These are phyloP conservation scores for Cokeromyces recurvatus DNA, from an alignment of 371 early-diverging fungal species.

Conservation along the genomic window DNA sequence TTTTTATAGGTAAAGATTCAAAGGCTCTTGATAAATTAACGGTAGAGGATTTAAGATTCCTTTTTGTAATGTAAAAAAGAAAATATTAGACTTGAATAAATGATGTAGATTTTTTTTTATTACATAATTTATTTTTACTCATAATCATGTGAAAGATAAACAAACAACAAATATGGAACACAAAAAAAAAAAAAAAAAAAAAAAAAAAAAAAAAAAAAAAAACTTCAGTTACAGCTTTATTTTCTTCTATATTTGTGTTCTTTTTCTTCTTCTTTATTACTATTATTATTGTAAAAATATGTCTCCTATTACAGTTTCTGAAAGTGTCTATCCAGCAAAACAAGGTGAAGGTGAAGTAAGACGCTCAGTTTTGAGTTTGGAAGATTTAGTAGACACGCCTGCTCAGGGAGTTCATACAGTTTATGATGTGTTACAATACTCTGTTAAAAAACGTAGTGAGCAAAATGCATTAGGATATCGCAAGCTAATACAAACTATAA, in stretches of 20 bases:
- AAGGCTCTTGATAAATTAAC: slow-evolving; percentile 64
- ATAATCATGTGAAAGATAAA: too few species aligned
- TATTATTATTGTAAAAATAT: slow-evolving; percentile 15
- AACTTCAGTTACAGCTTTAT: too few species aligned
- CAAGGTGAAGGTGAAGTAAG: slow-evolving; percentile 43
- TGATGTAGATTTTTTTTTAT: too few species aligned
- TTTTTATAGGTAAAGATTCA: slow-evolving; percentile 8
- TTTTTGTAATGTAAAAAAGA: slow-evolving; percentile 75
- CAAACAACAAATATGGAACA: not conserved
- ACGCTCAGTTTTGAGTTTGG: slow-evolving; percentile 12
- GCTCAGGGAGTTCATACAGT: slow-evolving; percentile 53
- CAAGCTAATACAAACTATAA: slow-evolving; percentile 51
- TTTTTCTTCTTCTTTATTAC: not conserved
- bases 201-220: not conserved
- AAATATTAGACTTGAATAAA: too few species aligned
- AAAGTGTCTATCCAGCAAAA: slow-evolving; percentile 38
- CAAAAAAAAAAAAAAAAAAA: slow-evolving; percentile 1
- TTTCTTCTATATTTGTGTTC: slow-evolving; percentile 3
- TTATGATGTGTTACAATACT: slow-evolving; percentile 59
- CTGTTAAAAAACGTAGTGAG: slow-evolving; percentile 33
- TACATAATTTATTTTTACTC: too few species aligned
- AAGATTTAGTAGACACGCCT: slow-evolving; percentile 21
- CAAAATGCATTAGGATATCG: slow-evolving; percentile 64
- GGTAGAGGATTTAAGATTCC: slow-evolving; percentile 82
- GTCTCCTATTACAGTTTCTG: too few species aligned